Evolutionary conservation across 306 rosid genomes (phyloP).

Genomic region (Cicer yamashitae): DNA sequence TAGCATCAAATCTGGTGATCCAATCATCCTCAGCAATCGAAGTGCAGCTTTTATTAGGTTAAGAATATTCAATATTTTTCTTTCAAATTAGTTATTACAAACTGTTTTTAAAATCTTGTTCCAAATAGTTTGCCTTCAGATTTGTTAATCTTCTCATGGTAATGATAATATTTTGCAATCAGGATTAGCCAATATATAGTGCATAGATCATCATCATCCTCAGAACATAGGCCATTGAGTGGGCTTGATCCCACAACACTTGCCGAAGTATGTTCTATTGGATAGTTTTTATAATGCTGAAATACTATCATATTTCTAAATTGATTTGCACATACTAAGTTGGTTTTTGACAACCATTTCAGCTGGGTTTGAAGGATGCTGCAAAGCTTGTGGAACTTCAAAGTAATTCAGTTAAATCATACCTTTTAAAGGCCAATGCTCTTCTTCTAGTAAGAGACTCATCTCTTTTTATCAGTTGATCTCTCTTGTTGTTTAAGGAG

Average conservation of each 20-base stretch:
- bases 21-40: slow-evolving; percentile 79
- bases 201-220: slow-evolving; percentile 72
- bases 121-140: slow-evolving; percentile 40
- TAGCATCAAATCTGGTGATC: slow-evolving; percentile 78
- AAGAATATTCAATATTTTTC: slow-evolving; percentile 22
- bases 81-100: slow-evolving; percentile 28
- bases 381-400: slow-evolving; percentile 67
- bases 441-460: slow-evolving; percentile 70
- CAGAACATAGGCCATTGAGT: slow-evolving; percentile 80
- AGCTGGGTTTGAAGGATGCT: slow-evolving; percentile 97
- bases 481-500: slow-evolving; percentile 30
- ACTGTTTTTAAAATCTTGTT: slow-evolving; percentile 5
- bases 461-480: slow-evolving; percentile 1
- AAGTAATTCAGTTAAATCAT: slow-evolving; percentile 66
- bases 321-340: slow-evolving; percentile 30
- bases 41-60: slow-evolving; percentile 90
- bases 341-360: slow-evolving; percentile 47
- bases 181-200: slow-evolving; percentile 80
- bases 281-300: slow-evolving; percentile 41
- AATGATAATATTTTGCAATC: slow-evolving; percentile 45
- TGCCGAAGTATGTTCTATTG: slow-evolving; percentile 75
- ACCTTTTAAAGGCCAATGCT: slow-evolving; percentile 77
- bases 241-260: slow-evolving; percentile 96
- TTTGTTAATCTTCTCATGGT: slow-evolving; percentile 40
- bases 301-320: slow-evolving; percentile 33